Evolutionary conservation across 192 early-diverging fungal genomes (phyloP).

Genomic region (Backusella tarrabulga): DNA sequence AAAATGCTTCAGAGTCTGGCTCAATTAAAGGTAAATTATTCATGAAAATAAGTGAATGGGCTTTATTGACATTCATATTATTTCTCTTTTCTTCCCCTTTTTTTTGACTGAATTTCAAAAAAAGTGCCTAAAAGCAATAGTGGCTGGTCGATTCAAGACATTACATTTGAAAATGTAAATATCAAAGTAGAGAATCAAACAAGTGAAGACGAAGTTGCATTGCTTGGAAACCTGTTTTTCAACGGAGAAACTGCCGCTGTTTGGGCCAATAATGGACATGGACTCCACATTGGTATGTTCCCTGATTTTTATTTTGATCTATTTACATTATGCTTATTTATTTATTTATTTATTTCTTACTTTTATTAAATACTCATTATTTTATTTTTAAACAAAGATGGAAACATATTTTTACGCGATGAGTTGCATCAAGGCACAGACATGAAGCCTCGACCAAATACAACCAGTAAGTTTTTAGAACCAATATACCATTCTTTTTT

Average conservation of each 20-base stretch:
- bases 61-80: background rate
- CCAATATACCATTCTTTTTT: too few species aligned
- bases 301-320: background rate
- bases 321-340: background rate
- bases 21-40: constrained; percentile 19
- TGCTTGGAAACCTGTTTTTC: constrained; percentile 19
- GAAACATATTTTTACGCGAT: constrained; percentile 29
- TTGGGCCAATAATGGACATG: background rate
- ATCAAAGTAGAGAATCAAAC: constrained; percentile 11
- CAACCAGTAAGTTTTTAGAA: constrained; percentile 19
- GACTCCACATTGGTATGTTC: constrained; percentile 19
- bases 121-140: constrained; percentile 10
- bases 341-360: background rate
- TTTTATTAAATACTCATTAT: background rate
- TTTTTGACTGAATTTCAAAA: background rate
- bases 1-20: background rate
- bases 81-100: background rate
- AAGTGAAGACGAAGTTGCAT: background rate
- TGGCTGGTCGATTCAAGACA: constrained; percentile 23
- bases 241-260: constrained; percentile 20
- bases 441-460: constrained; percentile 6
- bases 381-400: constrained; percentile 10
- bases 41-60: background rate
- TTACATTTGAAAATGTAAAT: constrained; percentile 29
- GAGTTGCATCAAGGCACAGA: constrained; percentile 15